Percentiles rank a stretch among this genome's conserved stretches.
Evolutionary conservation across 371 early-diverging fungal species (phyloP).

Genomic region (Mucor sp.): DNA sequence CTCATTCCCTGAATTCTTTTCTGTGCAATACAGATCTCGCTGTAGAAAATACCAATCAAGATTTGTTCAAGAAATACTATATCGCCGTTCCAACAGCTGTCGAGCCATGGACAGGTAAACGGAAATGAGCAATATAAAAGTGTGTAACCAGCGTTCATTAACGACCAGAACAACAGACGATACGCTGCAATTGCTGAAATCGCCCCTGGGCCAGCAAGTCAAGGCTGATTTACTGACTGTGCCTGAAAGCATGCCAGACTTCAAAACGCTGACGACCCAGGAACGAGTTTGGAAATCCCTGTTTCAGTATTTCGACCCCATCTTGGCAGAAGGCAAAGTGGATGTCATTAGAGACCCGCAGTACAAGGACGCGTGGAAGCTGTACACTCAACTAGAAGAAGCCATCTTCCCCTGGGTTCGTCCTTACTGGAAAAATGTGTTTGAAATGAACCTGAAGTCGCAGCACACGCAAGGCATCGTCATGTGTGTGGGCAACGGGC

Average conservation of each 20-base stretch:
- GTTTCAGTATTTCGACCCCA: slow-evolving; percentile 35
- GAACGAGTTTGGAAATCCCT: slow-evolving; percentile 33
- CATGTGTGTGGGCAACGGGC: slow-evolving; percentile 32
- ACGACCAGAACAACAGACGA: slow-evolving; percentile 6
- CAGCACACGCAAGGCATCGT: slow-evolving; percentile 55
- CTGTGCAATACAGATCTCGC: slow-evolving; percentile 9
- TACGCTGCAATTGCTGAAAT: slow-evolving; percentile 16
- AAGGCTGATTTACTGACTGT: slow-evolving; percentile 24
- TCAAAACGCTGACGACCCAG: slow-evolving; percentile 27
- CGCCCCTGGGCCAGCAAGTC: slow-evolving; percentile 26
- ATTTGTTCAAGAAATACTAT: slow-evolving; percentile 19
- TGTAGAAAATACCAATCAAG: slow-evolving; percentile 15
- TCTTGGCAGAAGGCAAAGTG: slow-evolving; percentile 24
- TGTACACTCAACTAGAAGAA: slow-evolving; percentile 26
- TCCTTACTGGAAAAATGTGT: slow-evolving; percentile 28
- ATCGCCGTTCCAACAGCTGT: slow-evolving; percentile 26
- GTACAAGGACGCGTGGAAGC: slow-evolving; percentile 21
- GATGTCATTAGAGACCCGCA: slow-evolving; percentile 17
- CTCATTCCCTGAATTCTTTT: neutral
- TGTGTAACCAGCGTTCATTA: neutral
- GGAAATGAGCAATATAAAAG: neutral
- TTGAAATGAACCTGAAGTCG: slow-evolving; percentile 28
- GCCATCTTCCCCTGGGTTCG: slow-evolving; percentile 33
- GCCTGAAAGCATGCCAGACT: slow-evolving; percentile 27
- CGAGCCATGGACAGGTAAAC: slow-evolving; percentile 27